Evolutionary conservation across 2,329 filamentous ascomycete genomes (phyloP), one percentile per base, ranked within the genome.

Genomic region (Ophiocordyceps australis): DNA sequence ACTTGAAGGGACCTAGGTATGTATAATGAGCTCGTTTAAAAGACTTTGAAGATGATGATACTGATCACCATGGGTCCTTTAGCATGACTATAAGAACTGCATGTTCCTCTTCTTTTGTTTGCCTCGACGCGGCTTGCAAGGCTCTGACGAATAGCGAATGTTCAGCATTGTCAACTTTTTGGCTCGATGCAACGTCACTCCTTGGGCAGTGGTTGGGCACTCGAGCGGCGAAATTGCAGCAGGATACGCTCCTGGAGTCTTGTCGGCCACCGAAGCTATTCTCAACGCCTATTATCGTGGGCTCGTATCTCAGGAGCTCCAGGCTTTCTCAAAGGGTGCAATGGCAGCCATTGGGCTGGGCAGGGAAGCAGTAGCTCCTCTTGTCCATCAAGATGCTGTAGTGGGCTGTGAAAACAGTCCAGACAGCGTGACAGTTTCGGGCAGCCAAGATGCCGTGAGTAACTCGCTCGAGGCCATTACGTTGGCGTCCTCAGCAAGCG

Each of bases 401-500:
- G 24, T 32, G n/a, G 37, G 38, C 23, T 42, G 30, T 17, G 50
- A 55, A 30, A 65, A 65, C 38, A 60, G 56, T 23, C 57, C 59
- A 1, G 40, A 44, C 0, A 63, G 51, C 25, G 39, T 58, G 9
- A 63, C 59, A 0, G 43, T 39, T 25, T 38, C 40, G 31, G 32
- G 30, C 3, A 28, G 24, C 10, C 4, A 62, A 1, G 59, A 23
- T 15, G 27, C 20, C 9, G 25, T 31, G 10, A 24, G 27, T 20
- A 23, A 24, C 18, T 27, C 24, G 3, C 52, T 33, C 10, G 17
- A 20, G 12, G 20, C 26, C 4, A 30, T 53, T 23, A 43, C 55
- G 23, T 44, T 52, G 27, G 26, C 12, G 34, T 56, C 1, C 59
- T 62, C 32, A 49, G 50, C 18, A 45, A 49, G 16, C 47, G 46